Percentiles rank a stretch among this genome's conserved stretches.
phyloP scores from a whole-genome alignment of 2,329 filamentous ascomycete genomes.

The Pseudocercospora musae region DNA sequence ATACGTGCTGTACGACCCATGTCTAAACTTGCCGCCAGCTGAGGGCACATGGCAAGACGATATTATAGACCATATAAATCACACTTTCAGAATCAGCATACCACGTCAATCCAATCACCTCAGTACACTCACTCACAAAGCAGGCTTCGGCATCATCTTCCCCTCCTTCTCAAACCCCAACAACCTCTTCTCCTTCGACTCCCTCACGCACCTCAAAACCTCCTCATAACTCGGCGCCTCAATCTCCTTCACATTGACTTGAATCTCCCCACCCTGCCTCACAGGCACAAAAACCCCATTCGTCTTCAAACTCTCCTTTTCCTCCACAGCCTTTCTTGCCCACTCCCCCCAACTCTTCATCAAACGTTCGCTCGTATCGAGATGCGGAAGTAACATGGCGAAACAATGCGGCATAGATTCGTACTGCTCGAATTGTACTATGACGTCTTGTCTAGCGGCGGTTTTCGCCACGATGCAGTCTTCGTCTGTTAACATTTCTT shows the following conservation, averaged over 20 bases:
- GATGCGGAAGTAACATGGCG: slow-evolving; percentile 41
- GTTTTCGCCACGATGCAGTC: slow-evolving; percentile 57
- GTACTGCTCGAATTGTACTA: slow-evolving; percentile 67
- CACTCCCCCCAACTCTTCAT: slow-evolving; percentile 38
- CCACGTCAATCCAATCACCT: too few relatives aligned
- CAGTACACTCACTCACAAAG: slow-evolving; percentile 10
- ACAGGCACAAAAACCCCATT: slow-evolving; percentile 31
- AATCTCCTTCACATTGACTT: slow-evolving; percentile 26
- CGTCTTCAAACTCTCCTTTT: slow-evolving; percentile 26
- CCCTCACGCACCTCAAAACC: slow-evolving; percentile 28
- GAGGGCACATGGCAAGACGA: too few relatives aligned
- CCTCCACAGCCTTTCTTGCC: slow-evolving; percentile 29
- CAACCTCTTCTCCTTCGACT: slow-evolving; percentile 31
- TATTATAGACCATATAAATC: too few relatives aligned
- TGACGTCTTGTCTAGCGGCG: slow-evolving; percentile 56
- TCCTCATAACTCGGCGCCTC: slow-evolving; percentile 26
- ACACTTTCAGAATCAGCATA: too few relatives aligned
- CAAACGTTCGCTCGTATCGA: slow-evolving; percentile 33
- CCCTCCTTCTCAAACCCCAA: slow-evolving; percentile 34
- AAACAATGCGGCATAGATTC: slow-evolving; percentile 79
- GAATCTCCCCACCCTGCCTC: slow-evolving; percentile 32
- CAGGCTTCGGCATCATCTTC: slow-evolving; percentile 34
- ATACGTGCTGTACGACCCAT: too few relatives aligned
- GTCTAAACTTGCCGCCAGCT: too few relatives aligned
- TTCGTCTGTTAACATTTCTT: slow-evolving; percentile 71